Evolutionary conservation across 176 grass and related monocot genomes (phyloP), one percentile per base, ranked within the genome.

Genomic region (Otatea glauca): DNA sequence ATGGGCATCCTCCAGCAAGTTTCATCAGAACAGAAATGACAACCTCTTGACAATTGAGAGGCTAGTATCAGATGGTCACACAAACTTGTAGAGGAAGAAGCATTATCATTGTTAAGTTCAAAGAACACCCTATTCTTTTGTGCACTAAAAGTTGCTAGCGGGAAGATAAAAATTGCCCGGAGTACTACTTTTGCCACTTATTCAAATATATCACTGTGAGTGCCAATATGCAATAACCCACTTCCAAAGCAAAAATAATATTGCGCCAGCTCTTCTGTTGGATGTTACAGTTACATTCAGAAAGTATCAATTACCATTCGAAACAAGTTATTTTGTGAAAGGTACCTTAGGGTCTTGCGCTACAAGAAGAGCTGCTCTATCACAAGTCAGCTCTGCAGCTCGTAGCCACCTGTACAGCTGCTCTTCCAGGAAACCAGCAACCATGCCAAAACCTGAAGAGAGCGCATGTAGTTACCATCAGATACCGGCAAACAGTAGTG

Each of bases 21-120:
- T 98, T 98, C 95, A 98, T 98, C 89, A 98, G 83, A 75, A 98
- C 95, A 53, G 92, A 98, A 51, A 98, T 90, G 89, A 98, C 95
- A 56, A 93, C 95, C 95, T 98, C 88, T 95, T 93, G 95, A 92
- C 80, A 84, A 80, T 77, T 18, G 82, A 59, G 67, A 88, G 29
- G 17, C 35, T 3, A 4, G 3, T 37, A 37, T 37, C 35, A 37
- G 35, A 37, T 37, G 35, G 35, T 37, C 35, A 37, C 35, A 37
- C 35, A 37, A 37, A 37, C 35, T 37, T 37, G 35, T 37, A 37
- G 35, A 37, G 35, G 35, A 37, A 34, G 1, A 1, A 65, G 5
- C 21, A 66, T 66, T 50, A 64, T 24, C 11, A 24, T 10, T 8
- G 2, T 11, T 9, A 56, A 70, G 43, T 58, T 56, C 4, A 55